Evolutionary conservation across 108 stramenopile genomes (phyloP).

Genomic region (Cylindrotheca fusiformis): DNA sequence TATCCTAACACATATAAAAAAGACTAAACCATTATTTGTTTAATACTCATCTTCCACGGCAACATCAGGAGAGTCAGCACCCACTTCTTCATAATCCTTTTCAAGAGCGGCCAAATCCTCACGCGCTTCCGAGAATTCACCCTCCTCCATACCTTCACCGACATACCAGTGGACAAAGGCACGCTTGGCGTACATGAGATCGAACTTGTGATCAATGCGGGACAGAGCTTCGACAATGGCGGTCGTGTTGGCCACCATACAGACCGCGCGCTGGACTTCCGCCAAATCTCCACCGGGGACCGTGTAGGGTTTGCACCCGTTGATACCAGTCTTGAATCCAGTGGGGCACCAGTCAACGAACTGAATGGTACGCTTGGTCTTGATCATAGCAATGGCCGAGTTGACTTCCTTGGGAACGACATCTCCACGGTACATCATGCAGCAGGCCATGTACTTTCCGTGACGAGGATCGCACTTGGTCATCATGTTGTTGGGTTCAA

Average conservation of each 20-base stretch:
- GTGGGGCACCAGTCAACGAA: constrained; percentile 97
- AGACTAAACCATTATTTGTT: no score
- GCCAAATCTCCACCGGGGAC: constrained; percentile 94
- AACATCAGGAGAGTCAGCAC: constrained; percentile 90
- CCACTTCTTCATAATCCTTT: constrained; percentile 96
- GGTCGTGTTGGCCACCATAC: constrained; percentile 99
- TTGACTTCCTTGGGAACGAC: constrained; percentile 95
- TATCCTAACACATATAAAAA: no score
- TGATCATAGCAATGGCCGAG: constrained; percentile 90
- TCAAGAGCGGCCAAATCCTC: constrained; percentile 99
- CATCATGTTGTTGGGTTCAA: constrained; percentile 93
- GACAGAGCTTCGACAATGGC: constrained; percentile 97
- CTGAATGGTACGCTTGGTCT: constrained; percentile 95
- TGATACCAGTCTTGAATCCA: constrained; percentile 99
- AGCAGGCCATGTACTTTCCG: constrained; percentile 99
- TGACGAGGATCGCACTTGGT: constrained; percentile 97
- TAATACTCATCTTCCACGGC: constrained; percentile 18
- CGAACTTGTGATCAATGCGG: constrained; percentile 99
- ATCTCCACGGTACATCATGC: constrained; percentile 95
- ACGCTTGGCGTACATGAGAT: constrained; percentile 99
- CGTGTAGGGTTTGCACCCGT: constrained; percentile 96
- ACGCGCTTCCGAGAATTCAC: constrained; percentile 99
- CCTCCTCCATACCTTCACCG: constrained; percentile 99
- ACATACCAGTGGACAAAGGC: constrained; percentile 99
- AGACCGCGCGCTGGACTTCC: constrained; percentile 95